Percentiles rank a stretch among this genome's conserved stretches.
phyloP scores from a whole-genome alignment of 768 basidiomycete genomes.

The Polyporus arcularius region DNA sequence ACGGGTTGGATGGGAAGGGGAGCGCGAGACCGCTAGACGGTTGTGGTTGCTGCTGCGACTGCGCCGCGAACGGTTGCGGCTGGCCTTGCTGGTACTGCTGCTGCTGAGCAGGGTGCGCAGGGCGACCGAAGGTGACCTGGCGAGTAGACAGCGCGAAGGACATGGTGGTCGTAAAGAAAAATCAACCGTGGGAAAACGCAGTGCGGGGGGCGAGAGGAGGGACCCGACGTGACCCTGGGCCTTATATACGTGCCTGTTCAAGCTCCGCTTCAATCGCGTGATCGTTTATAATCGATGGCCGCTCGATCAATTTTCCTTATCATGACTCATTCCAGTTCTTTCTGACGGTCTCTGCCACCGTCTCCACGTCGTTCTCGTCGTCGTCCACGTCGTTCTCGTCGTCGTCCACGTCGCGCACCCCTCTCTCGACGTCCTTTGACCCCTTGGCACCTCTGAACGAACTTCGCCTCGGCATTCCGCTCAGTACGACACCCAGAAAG shows the following conservation, averaged over 20 bases:
- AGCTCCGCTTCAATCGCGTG: slow-evolving; percentile 22
- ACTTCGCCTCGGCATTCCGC: not conserved
- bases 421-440: not conserved
- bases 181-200: slow-evolving; percentile 25
- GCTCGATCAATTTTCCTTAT: slow-evolving; percentile 14
- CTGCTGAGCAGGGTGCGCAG: slow-evolving; percentile 40
- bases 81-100: slow-evolving; percentile 47
- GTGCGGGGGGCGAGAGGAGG: slow-evolving; percentile 11
- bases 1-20: slow-evolving; percentile 46
- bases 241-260: slow-evolving; percentile 20
- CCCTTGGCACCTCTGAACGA: not conserved
- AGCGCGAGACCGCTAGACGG: slow-evolving; percentile 57
- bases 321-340: slow-evolving; percentile 17
- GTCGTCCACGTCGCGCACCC: not conserved
- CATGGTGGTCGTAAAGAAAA: slow-evolving; percentile 31
- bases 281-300: slow-evolving; percentile 17
- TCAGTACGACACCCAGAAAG: not conserved
- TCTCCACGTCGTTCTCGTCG: slow-evolving; percentile 1
- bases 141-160: slow-evolving; percentile 75
- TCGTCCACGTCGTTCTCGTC: not conserved
- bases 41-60: slow-evolving; percentile 39
- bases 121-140: slow-evolving; percentile 75
- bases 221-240: slow-evolving; percentile 2
- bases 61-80: slow-evolving; percentile 39
- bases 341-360: slow-evolving; percentile 7